Evolutionary conservation across 23 red algal genomes (phyloP), one percentile per base, ranked within the genome.

Genomic region (Pyropia yezoensis): DNA sequence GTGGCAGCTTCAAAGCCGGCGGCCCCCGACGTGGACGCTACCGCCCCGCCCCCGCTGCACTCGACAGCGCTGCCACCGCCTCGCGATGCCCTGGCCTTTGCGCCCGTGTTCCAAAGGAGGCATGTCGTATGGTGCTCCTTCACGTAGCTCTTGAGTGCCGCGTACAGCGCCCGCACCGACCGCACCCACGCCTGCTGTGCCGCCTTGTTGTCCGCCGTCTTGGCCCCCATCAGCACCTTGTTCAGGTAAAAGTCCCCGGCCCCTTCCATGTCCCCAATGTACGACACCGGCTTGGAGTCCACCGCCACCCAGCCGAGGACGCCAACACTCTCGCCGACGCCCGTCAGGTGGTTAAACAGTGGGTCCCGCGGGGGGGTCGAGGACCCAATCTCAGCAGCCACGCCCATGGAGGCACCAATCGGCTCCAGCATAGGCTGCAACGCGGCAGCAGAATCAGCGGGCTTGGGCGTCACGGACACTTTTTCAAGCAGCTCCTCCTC

Each of bases 251-350:
- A 81, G 33, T 82, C 54, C 20, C 86, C 86, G 18, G 86, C 69
- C 11, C 63, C 70, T 3, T 76, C 67, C 77, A 76, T 75, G 47
- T 90, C 86, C 2, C 32, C 70, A 15, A 90, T 77, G 29, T 70
- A 90, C 17, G 67, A 33, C 18, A 77, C 79, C n/a, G 86, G 75
- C 32, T 81, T 81, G 32, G 74, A 71, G 12, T 90, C 86, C 18
- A 90, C 76, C 16, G 76, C 86, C 39, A 90, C 86, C 86, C 86
- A 90, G 22, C 86, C 76, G 1, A 90, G 86, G 26, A 75, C 86
- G 3, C 62, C 75, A 9, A 82, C 67, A 26, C 33, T 73, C 60
- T 90, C 86, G 19, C 70, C 65, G 21, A 90, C 76, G 8, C 74
- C 86, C 50, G 33, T 90, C 63, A 70, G 67, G 61, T 90, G 86